Percentiles rank a stretch among this genome's conserved stretches.
Conservation (phyloP, 129 eudicot species). For the Smallanthus sonchifolius region DNA sequence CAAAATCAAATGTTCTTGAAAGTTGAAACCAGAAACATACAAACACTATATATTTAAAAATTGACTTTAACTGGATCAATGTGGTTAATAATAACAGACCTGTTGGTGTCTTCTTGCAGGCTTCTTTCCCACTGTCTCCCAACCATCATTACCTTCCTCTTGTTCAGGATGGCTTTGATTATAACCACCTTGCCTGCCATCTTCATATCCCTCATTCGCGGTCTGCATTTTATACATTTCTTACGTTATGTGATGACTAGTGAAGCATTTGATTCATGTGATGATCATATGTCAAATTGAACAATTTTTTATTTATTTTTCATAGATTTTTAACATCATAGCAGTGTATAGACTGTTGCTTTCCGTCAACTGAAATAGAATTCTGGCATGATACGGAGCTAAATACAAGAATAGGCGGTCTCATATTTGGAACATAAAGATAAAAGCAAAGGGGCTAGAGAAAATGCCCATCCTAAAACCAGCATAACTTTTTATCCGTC, state of each 20-base stretch:
- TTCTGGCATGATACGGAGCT: neutral
- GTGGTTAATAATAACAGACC: constrained; percentile 31
- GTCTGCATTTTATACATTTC: constrained; percentile 22
- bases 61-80: neutral
- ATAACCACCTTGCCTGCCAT: constrained; percentile 30
- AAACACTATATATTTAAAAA: neutral
- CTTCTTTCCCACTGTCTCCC: constrained; percentile 84
- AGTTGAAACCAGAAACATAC: neutral
- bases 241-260: constrained; percentile 2
- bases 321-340: neutral
- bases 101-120: constrained; percentile 53
- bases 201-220: constrained; percentile 36
- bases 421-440: neutral
- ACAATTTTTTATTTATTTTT: neutral
- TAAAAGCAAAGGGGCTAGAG: neutral
- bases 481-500: neutral
- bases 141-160: constrained; percentile 55
- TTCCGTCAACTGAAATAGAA: neutral
- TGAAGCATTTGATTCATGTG: neutral
- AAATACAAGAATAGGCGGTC: neutral
- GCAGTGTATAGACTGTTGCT: neutral
- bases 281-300: neutral
- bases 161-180: constrained; percentile 20
- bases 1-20: neutral
- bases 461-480: neutral